Evolutionary conservation across 108 stramenopile species (phyloP).

Genomic region (Pseudonitzschia multiseries): DNA sequence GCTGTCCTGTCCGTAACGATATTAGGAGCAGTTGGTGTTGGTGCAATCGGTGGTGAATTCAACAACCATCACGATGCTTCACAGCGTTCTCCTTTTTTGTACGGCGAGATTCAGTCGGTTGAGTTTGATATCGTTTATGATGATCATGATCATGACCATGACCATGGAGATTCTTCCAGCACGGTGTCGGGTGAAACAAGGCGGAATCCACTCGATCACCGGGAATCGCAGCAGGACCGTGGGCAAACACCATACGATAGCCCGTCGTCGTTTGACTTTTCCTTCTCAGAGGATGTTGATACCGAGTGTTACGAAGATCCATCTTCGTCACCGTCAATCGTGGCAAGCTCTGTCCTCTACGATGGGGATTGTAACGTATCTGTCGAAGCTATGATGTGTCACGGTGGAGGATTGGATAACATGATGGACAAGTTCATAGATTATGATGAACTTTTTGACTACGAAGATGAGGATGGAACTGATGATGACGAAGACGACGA

Average conservation of each 20-base stretch:
- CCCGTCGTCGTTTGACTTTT: background rate
- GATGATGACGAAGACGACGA: conserved; percentile 60
- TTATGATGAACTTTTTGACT: background rate
- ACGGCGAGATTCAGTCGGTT: conserved; percentile 24
- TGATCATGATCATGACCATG: too few relatives aligned
- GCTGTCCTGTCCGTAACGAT: background rate
- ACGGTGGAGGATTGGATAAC: conserved; percentile 20
- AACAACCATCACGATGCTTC: conserved; percentile 7
- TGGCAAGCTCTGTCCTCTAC: conserved; percentile 24
- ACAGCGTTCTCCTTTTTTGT: conserved; percentile 12
- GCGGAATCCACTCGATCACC: background rate
- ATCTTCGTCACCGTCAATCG: conserved; percentile 3
- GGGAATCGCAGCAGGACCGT: background rate
- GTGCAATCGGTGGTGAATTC: background rate
- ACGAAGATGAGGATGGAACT: conserved; percentile 29
- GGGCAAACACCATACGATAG: background rate
- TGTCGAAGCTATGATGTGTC: conserved; percentile 30
- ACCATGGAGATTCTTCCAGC: background rate
- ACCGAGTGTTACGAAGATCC: conserved; percentile 1
- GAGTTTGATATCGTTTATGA: conserved; percentile 14
- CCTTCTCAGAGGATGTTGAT: background rate
- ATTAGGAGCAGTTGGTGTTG: background rate
- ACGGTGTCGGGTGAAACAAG: background rate
- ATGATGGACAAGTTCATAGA: conserved; percentile 19
- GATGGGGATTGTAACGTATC: conserved; percentile 43